phyloP scores from a whole-genome alignment of 2,329 filamentous ascomycete species.

The Neocatenulostroma microsporum region DNA sequence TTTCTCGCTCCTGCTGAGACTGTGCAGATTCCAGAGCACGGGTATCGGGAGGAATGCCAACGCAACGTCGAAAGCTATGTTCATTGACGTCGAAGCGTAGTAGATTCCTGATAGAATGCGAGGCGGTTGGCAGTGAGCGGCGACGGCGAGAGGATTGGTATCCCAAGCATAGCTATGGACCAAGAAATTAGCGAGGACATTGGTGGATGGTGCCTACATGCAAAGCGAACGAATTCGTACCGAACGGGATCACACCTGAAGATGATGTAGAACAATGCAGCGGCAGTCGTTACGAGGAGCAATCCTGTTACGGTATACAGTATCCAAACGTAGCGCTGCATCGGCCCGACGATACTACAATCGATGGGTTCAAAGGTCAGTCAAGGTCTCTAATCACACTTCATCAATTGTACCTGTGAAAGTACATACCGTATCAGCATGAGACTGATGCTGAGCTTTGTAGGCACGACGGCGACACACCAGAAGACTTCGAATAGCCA shows the following conservation, averaged over 20 bases:
- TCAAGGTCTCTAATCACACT: too few species aligned
- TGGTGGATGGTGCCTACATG: too few species aligned
- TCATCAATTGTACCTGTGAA: too few species aligned
- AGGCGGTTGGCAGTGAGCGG: conserved; percentile 18
- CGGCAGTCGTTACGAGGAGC: conserved; percentile 26
- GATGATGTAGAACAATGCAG: conserved; percentile 31
- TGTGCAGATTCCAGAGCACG: conserved; percentile 36
- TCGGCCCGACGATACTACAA: too few species aligned
- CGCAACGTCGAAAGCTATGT: conserved; percentile 32
- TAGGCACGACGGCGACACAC: conserved; percentile 29
- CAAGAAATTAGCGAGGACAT: too few species aligned
- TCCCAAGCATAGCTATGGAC: conserved; percentile 23
- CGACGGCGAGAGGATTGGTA: conserved; percentile 20
- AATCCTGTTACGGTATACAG: conserved; percentile 7
- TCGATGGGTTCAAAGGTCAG: too few species aligned
- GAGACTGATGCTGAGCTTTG: conserved; percentile 32
- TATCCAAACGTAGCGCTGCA: too few species aligned
- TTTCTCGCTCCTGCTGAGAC: conserved; percentile 34
- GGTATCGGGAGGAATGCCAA: conserved; percentile 34
- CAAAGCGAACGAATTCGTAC: not conserved
- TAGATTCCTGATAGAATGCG: conserved; percentile 27
- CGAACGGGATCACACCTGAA: conserved; percentile 29
- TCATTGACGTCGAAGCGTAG: conserved; percentile 30
- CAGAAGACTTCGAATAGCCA: conserved; percentile 33
- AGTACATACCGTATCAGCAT: conserved; percentile 31